A percentile compares a stretch with the other conserved stretches of the same genome.
Conservation (phyloP, 495 filamentous ascomycete genomes). For the Amphirosellinia nigrospora region DNA sequence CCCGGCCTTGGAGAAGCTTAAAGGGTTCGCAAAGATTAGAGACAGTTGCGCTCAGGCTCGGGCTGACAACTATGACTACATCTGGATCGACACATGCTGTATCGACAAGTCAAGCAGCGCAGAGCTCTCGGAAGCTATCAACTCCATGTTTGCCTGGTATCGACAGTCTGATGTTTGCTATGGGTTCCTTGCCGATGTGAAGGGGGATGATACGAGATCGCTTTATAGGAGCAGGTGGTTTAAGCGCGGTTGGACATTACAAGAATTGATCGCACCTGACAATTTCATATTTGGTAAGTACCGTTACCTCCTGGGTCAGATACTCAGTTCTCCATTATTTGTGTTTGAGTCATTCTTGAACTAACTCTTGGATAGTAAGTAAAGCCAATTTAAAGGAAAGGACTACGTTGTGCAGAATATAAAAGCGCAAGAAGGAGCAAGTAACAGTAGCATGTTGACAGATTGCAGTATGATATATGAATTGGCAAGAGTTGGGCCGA, state of each 20-base stretch:
- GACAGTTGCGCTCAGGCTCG: not conserved
- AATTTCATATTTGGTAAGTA: slow-evolving; percentile 2
- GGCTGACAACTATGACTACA: slow-evolving; percentile 1
- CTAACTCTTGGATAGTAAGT: not conserved
- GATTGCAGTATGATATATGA: not conserved
- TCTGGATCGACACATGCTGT: slow-evolving; percentile 12
- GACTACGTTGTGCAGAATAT: not conserved
- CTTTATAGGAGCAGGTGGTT: slow-evolving; percentile 2
- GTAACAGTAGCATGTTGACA: not conserved
- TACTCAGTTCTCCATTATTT: not conserved
- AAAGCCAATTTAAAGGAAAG: not conserved
- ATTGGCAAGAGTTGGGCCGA: not conserved
- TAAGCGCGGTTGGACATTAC: not conserved
- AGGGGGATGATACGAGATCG: not conserved
- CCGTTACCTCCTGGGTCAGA: not conserved
- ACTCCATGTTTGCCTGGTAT: slow-evolving; percentile 4
- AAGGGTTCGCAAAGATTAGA: not conserved
- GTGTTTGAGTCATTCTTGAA: not conserved
- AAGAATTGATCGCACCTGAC: not conserved
- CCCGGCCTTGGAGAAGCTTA: not conserved
- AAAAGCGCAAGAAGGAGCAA: not conserved
- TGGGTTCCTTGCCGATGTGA: not conserved
- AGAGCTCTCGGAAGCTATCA: not conserved
- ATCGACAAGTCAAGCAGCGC: slow-evolving; percentile 8
- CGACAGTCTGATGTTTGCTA: slow-evolving; percentile 7